Evolutionary conservation across 108 stramenopile genomes (phyloP).

Genomic region (Stephanodiscus triporus): DNA sequence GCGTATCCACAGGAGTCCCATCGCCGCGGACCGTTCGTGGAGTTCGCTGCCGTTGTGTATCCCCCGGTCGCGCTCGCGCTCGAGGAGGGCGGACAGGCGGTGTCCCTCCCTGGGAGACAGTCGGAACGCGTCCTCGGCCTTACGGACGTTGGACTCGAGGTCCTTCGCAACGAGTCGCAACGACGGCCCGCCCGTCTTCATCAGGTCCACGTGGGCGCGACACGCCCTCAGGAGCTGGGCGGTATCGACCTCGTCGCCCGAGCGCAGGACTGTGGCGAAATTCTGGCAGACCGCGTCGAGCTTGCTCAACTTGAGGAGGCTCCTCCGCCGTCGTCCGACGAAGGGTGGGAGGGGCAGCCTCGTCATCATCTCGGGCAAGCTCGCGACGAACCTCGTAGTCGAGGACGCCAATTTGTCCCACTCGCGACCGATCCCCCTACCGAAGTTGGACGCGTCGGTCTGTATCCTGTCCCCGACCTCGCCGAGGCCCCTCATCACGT

Average conservation of each 20-base stretch:
- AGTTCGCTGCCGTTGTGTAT: slow-evolving; percentile 52
- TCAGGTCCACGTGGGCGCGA: slow-evolving; percentile 40
- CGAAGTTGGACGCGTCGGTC: slow-evolving; percentile 14
- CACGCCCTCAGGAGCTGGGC: slow-evolving; percentile 55
- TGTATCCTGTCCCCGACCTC: slow-evolving; percentile 27
- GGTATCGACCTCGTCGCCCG: slow-evolving; percentile 47
- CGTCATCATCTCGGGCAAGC: slow-evolving; percentile 19
- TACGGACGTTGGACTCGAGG: slow-evolving; percentile 54
- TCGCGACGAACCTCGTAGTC: slow-evolving; percentile 11
- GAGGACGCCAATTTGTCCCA: slow-evolving; percentile 18
- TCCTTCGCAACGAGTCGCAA: slow-evolving; percentile 55
- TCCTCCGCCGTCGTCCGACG: slow-evolving; percentile 8
- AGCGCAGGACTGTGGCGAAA: slow-evolving; percentile 20
- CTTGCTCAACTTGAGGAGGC: slow-evolving; percentile 23
- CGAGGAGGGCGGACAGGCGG: slow-evolving; percentile 9
- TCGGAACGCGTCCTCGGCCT: slow-evolving; percentile 51
- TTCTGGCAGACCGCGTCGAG: slow-evolving; percentile 42
- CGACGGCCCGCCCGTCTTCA: slow-evolving; percentile 46
- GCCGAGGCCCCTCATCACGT: slow-evolving; percentile 19
- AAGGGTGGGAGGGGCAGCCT: background rate
- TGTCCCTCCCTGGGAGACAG: slow-evolving; percentile 31
- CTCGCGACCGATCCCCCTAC: slow-evolving; percentile 17
- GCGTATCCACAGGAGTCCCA: slow-evolving; percentile 69
- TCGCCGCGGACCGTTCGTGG: slow-evolving; percentile 61
- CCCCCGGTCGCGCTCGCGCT: slow-evolving; percentile 41